Evolutionary conservation across 768 basidiomycete genomes (phyloP).

Genomic region (Sporobolomyces phaffii): DNA sequence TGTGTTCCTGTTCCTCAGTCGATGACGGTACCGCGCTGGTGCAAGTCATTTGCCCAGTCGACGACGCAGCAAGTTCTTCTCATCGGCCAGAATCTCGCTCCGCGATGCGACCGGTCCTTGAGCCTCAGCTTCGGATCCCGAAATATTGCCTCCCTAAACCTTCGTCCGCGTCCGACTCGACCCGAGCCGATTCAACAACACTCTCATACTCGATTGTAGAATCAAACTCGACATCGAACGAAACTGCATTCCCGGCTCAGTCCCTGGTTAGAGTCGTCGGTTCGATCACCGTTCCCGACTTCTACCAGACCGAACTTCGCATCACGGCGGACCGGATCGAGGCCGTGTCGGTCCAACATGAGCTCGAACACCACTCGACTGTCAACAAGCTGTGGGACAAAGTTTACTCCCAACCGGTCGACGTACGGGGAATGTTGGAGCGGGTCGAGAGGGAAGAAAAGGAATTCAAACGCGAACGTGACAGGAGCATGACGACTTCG

Average conservation of each 20-base stretch:
- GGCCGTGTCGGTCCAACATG: background rate
- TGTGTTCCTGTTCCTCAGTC: constrained; percentile 11
- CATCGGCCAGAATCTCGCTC: no score
- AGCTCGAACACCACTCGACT: background rate
- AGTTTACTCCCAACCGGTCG: constrained; percentile 3
- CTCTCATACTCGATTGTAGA: background rate
- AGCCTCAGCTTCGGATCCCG: background rate
- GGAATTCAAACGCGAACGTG: background rate
- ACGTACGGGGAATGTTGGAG: background rate
- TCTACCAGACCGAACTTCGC: background rate
- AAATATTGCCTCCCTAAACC: background rate
- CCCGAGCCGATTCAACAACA: background rate
- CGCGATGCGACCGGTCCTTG: background rate
- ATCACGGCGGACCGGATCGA: constrained; percentile 13
- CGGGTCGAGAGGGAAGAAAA: constrained; percentile 11
- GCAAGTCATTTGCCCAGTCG: background rate
- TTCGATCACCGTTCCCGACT: background rate
- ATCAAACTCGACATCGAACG: background rate
- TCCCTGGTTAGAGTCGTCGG: constrained; percentile 13
- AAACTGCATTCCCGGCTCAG: background rate
- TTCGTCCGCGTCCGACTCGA: background rate
- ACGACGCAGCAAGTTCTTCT: background rate
- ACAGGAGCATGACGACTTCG: background rate
- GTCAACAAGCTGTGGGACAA: background rate
- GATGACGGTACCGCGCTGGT: constrained; percentile 31